Conservation (phyloP, 202 grass and related monocot species). For the Musa balbisiana region DNA sequence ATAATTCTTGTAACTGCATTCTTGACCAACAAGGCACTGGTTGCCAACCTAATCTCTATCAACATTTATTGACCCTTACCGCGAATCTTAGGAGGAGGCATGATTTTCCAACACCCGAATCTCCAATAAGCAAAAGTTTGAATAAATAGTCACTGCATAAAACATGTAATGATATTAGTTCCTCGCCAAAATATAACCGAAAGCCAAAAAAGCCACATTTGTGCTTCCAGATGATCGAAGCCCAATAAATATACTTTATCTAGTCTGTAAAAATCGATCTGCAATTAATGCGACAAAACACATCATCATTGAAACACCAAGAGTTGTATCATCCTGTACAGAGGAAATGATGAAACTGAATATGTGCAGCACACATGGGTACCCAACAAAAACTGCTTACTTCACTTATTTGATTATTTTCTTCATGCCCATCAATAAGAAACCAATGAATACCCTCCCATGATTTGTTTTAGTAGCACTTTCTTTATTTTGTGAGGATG, state of each 20-base stretch:
- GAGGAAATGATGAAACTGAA: too few species aligned
- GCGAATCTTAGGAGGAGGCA: slow-evolving; percentile 14
- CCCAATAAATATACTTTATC: not conserved
- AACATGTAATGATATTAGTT: not conserved
- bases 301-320: not conserved
- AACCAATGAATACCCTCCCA: too few species aligned
- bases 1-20: too few species aligned
- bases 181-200: not conserved
- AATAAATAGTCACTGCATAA: slow-evolving; percentile 11
- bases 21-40: too few species aligned
- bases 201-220: not conserved
- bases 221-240: not conserved
- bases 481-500: too few species aligned
- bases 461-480: too few species aligned
- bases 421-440: too few species aligned
- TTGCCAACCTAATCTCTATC: too few species aligned
- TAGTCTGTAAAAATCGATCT: not conserved
- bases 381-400: too few species aligned
- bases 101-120: slow-evolving; percentile 17
- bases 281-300: not conserved
- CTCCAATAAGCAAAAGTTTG: slow-evolving; percentile 16
- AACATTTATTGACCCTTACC: not conserved
- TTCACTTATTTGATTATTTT: too few species aligned
- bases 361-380: too few species aligned
- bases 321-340: too few species aligned